These are phyloP conservation scores for Teratosphaeria pseudoeucalypti DNA, from an alignment of 2,329 filamentous ascomycete species.

Conservation along the genomic window DNA sequence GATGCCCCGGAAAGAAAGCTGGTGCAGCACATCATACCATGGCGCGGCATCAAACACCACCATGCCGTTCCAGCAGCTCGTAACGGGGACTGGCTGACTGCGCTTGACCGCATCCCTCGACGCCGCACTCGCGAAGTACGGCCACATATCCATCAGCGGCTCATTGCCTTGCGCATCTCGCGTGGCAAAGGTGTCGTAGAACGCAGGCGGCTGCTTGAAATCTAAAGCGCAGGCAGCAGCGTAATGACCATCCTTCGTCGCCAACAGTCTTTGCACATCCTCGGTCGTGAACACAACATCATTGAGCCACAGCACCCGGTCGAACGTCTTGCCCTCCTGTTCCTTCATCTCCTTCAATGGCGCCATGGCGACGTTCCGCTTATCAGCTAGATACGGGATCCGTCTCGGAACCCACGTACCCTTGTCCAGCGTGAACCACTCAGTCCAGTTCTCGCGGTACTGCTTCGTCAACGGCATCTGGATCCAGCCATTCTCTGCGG, in stretches of 20 bases:
- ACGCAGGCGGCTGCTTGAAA: conserved; percentile 54
- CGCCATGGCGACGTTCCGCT: conserved; percentile 54
- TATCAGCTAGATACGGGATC: conserved; percentile 56
- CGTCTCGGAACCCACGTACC: conserved; percentile 48
- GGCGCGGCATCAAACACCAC: conserved; percentile 43
- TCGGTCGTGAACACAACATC: conserved; percentile 53
- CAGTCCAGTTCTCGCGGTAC: conserved; percentile 6
- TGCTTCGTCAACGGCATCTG: conserved; percentile 35
- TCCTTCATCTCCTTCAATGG: conserved; percentile 45
- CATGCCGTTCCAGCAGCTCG: conserved; percentile 56
- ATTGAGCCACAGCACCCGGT: conserved; percentile 53
- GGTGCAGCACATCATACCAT: conserved; percentile 35
- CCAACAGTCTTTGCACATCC: conserved; percentile 46
- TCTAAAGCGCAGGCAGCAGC: conserved; percentile 54
- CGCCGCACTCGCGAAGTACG: conserved; percentile 43
- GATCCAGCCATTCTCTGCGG: conserved; percentile 52
- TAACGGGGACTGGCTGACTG: conserved; percentile 46
- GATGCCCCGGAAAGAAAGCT: conserved; percentile 54
- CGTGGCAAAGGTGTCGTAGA: conserved; percentile 65
- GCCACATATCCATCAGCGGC: conserved; percentile 46
- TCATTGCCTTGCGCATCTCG: conserved; percentile 44
- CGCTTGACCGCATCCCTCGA: conserved; percentile 46
- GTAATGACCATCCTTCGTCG: conserved; percentile 49
- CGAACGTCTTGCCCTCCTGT: conserved; percentile 42
- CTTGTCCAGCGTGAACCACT: conserved; percentile 7